Evolutionary conservation across 1,284 basidiomycete species (phyloP).

Genomic region (Trichosporon coremiiforme): DNA sequence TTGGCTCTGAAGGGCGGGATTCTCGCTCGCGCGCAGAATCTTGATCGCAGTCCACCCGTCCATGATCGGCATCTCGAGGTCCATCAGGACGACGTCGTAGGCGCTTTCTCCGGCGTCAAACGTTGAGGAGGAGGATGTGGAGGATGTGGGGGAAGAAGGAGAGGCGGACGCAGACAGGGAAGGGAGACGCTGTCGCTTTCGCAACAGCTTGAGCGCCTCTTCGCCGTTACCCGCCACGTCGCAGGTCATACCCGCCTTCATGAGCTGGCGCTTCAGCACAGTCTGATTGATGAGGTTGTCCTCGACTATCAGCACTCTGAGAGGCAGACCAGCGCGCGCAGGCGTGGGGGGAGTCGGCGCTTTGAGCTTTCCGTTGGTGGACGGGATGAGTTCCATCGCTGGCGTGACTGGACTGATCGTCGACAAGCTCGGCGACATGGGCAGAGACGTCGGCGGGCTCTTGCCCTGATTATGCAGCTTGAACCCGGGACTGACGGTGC

Average conservation of each 20-base stretch:
- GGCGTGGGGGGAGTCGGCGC: too few species aligned
- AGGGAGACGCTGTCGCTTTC: too few species aligned
- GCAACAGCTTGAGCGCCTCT: conserved; percentile 45
- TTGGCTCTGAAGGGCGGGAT: conserved; percentile 27
- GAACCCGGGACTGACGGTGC: conserved; percentile 1
- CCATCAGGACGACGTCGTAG: conserved; percentile 39
- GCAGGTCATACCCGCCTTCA: conserved; percentile 41
- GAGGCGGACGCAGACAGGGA: too few species aligned
- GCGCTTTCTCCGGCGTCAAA: too few species aligned
- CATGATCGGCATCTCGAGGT: conserved; percentile 51
- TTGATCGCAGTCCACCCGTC: conserved; percentile 50
- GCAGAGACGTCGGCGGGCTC: background rate
- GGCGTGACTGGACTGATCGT: background rate
- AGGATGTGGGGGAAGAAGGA: too few species aligned
- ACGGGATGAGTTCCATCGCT: background rate
- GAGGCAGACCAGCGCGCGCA: background rate
- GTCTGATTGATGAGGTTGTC: conserved; percentile 57
- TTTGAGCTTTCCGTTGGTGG: too few species aligned
- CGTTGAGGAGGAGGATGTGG: too few species aligned
- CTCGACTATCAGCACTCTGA: conserved; percentile 36
- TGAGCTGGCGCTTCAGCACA: conserved; percentile 52
- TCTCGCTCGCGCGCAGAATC: conserved; percentile 45
- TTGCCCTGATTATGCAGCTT: background rate
- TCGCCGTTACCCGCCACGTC: conserved; percentile 51
- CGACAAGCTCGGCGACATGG: background rate